phyloP scores from a whole-genome alignment of 192 early-diverging fungal species.

The Mortierella antarctica region DNA sequence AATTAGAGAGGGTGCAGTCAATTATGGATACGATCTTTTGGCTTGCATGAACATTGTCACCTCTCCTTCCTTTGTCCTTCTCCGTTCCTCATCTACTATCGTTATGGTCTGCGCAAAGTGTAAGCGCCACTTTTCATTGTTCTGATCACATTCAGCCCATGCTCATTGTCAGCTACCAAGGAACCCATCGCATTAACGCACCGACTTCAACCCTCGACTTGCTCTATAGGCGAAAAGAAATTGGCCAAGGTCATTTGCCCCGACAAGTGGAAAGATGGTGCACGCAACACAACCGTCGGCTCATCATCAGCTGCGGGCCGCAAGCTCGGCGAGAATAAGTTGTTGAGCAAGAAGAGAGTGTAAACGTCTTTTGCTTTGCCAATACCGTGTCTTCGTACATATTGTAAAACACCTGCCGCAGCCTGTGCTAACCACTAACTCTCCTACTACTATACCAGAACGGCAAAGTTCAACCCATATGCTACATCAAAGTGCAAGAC shows the following conservation, averaged over 20 bases:
- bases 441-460: background rate
- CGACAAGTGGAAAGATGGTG: slow-evolving; percentile 75
- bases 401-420: background rate
- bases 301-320: slow-evolving; percentile 47
- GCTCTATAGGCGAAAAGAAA: slow-evolving; percentile 66
- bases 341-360: slow-evolving; percentile 66
- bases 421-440: background rate
- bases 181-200: background rate
- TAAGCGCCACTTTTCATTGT: slow-evolving; percentile 5
- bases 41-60: background rate
- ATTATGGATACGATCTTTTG: background rate
- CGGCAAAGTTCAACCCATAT: slow-evolving; percentile 65
- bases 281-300: slow-evolving; percentile 62
- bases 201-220: background rate
- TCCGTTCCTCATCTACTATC: background rate
- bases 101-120: slow-evolving; percentile 66
- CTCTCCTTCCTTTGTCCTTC: background rate
- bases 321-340: slow-evolving; percentile 70
- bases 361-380: slow-evolving; percentile 21
- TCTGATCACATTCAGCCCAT: background rate
- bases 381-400: background rate
- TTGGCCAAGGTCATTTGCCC: slow-evolving; percentile 65
- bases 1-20: slow-evolving; percentile 12
- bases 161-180: background rate
- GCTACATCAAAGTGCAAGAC: slow-evolving; percentile 68